A percentile compares a stretch with the other conserved stretches of the same genome.
These are phyloP conservation scores for Stephania cephalantha DNA, from an alignment of 164 flowering plant genomes.

Conservation along the genomic window DNA sequence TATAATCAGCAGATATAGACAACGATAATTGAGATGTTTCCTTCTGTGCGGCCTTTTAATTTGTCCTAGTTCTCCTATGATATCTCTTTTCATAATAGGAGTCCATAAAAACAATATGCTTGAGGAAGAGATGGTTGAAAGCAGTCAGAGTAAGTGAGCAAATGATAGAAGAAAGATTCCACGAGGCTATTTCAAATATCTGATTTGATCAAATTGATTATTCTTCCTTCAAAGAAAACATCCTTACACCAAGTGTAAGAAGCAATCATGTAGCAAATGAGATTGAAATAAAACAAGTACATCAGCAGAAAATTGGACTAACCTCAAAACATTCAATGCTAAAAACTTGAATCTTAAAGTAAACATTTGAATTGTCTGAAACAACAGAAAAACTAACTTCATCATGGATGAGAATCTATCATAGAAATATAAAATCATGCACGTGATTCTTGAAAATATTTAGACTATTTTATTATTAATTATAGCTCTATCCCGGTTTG, in stretches of 20 bases:
- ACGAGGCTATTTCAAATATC: background rate
- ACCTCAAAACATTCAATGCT: background rate
- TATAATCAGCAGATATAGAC: too few relatives aligned
- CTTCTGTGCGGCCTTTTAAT: too few relatives aligned
- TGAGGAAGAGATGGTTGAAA: too few relatives aligned
- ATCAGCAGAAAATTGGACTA: background rate
- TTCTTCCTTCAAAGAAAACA: background rate
- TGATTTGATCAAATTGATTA: background rate
- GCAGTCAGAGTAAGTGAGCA: too few relatives aligned
- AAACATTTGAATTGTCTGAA: background rate
- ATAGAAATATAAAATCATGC: background rate
- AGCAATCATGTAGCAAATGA: background rate
- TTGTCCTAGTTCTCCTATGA: too few relatives aligned
- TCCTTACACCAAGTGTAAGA: background rate
- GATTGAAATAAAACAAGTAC: background rate
- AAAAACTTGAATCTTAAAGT: background rate
- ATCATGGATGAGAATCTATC: background rate
- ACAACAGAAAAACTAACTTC: background rate
- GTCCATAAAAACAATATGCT: too few relatives aligned
- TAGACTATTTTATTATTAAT: background rate
- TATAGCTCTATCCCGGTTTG: background rate
- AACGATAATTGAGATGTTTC: too few relatives aligned
- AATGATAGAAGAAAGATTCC: too few relatives aligned
- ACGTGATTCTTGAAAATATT: background rate
- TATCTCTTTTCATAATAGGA: too few relatives aligned